A percentile compares a stretch with the other conserved stretches of the same genome.
Evolutionary conservation across 2,329 filamentous ascomycete genomes (phyloP).

Genomic region (Penicillium sp.): DNA sequence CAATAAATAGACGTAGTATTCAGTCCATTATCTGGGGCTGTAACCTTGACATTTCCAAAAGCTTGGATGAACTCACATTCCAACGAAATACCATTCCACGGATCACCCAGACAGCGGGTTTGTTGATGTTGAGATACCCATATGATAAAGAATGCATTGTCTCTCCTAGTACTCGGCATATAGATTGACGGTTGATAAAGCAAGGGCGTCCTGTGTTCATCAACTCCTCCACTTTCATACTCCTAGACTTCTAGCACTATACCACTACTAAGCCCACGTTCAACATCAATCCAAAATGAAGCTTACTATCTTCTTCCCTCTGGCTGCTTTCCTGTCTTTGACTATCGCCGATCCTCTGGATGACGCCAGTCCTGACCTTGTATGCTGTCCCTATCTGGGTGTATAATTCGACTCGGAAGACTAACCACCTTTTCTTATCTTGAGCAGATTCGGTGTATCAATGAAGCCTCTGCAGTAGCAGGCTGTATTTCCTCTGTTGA

Average conservation of each 20-base stretch:
- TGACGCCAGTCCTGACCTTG: conserved; percentile 13
- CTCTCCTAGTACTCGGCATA: neutral
- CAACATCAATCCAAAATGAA: conserved; percentile 12
- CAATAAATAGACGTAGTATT: neutral
- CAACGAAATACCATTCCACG: conserved; percentile 2
- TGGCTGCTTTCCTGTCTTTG: conserved; percentile 16
- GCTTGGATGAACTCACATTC: conserved; percentile 3
- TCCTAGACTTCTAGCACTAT: neutral
- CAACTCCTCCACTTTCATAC: neutral
- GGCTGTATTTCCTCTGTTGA: conserved; percentile 16
- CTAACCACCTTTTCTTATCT: conserved; percentile 1
- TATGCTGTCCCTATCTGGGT: neutral
- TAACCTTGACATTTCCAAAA: neutral
- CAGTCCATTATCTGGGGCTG: neutral
- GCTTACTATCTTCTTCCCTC: conserved; percentile 16
- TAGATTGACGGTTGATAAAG: conserved; percentile 4
- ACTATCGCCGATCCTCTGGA: conserved; percentile 4
- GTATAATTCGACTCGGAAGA: neutral
- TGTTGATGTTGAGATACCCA: neutral
- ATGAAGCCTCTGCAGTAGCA: conserved; percentile 11
- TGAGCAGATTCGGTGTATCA: conserved; percentile 11
- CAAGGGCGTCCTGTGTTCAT: neutral
- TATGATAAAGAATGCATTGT: neutral
- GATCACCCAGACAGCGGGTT: conserved; percentile 1
- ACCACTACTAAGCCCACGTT: neutral